phyloP scores from a whole-genome alignment of 2,329 filamentous ascomycete species.

The Leptographium flavum region DNA sequence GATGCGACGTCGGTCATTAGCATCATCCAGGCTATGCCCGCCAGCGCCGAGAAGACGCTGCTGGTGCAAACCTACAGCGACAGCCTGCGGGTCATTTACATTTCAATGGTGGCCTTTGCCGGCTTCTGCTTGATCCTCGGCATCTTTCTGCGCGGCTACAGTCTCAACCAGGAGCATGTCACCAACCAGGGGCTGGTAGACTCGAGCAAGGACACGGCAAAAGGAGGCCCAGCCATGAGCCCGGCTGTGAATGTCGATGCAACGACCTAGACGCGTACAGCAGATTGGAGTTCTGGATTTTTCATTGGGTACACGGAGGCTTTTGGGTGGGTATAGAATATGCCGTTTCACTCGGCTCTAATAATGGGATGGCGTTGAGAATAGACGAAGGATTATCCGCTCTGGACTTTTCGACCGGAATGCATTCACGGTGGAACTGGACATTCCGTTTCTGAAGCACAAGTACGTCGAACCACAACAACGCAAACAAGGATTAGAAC shows the following conservation, averaged over 20 bases:
- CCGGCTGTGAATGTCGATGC: not conserved
- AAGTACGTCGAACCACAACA: too few species aligned
- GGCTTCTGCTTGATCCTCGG: slow-evolving; percentile 35
- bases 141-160: slow-evolving; percentile 33
- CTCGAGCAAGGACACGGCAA: slow-evolving; percentile 2
- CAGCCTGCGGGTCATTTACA: slow-evolving; percentile 38
- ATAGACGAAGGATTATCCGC: too few species aligned
- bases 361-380: too few species aligned
- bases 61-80: slow-evolving; percentile 29
- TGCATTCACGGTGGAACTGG: too few species aligned
- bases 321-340: too few species aligned
- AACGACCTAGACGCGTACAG: too few species aligned
- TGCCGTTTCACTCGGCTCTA: too few species aligned
- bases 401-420: too few species aligned
- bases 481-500: too few species aligned
- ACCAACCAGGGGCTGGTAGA: slow-evolving; percentile 31
- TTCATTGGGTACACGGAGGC: not conserved
- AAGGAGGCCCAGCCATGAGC: not conserved
- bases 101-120: slow-evolving; percentile 35
- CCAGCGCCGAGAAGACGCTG: slow-evolving; percentile 23
- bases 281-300: not conserved
- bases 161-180: slow-evolving; percentile 30
- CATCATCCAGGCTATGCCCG: slow-evolving; percentile 35
- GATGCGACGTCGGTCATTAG: slow-evolving; percentile 40
- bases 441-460: too few species aligned